These are phyloP conservation scores for Solanum paucissectum DNA, from an alignment of 257 asterid genomes.

Conservation along the genomic window DNA sequence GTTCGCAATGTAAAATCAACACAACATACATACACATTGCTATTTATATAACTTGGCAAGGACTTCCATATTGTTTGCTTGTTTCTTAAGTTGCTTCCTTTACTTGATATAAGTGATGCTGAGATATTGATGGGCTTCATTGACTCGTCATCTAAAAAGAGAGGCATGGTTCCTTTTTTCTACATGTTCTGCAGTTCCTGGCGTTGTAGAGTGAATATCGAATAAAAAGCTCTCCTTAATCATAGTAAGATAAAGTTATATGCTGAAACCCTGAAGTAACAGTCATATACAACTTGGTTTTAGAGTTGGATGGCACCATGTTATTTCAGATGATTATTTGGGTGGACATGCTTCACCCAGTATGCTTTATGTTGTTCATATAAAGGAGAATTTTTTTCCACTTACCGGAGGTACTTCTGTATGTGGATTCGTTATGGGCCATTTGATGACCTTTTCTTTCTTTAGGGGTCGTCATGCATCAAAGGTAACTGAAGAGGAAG, in stretches of 20 bases:
- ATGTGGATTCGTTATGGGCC: neutral
- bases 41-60: neutral
- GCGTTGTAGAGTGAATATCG: neutral
- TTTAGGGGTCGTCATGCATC: slow-evolving; percentile 98
- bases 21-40: neutral
- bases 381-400: neutral
- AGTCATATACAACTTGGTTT: neutral
- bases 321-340: neutral
- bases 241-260: neutral
- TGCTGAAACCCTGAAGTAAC: neutral
- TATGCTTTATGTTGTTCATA: neutral
- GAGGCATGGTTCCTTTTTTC: neutral
- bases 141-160: neutral
- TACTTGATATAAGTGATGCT: neutral
- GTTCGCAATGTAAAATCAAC: neutral
- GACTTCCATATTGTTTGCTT: neutral
- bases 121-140: neutral
- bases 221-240: neutral
- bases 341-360: neutral
- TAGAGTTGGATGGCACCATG: neutral
- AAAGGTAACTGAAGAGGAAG: slow-evolving; percentile 96
- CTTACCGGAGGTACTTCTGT: neutral
- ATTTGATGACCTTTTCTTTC: slow-evolving; percentile 3
- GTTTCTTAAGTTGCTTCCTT: neutral
- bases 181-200: neutral